A percentile compares a stretch with the other conserved stretches of the same genome.
These are phyloP conservation scores for Pythium brachiatum DNA, from an alignment of 352 stramenopile genomes.

Conservation along the genomic window DNA sequence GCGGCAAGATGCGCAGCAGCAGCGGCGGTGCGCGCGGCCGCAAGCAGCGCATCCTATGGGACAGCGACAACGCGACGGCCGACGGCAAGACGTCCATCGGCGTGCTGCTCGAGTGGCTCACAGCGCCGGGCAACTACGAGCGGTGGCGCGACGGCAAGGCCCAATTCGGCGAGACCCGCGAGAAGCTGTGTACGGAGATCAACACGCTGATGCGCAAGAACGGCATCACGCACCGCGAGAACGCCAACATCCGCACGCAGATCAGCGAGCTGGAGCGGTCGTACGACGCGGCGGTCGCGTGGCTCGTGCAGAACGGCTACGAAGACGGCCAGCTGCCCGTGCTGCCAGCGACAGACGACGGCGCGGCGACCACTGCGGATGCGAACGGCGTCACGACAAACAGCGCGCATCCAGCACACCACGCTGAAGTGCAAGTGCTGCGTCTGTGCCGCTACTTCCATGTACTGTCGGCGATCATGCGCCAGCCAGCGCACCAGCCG, in stretches of 20 bases:
- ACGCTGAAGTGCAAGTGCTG: slow-evolving; percentile 50
- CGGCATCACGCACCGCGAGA: slow-evolving; percentile 67
- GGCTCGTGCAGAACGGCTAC: slow-evolving; percentile 47
- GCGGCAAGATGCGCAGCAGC: slow-evolving; percentile 10
- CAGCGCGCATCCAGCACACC: slow-evolving; percentile 13
- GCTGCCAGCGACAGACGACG: slow-evolving; percentile 4
- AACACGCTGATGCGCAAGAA: slow-evolving; percentile 55
- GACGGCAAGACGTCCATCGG: slow-evolving; percentile 73
- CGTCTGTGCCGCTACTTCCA: slow-evolving; percentile 72
- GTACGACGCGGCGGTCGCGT: slow-evolving; percentile 51
- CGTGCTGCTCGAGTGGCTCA: slow-evolving; percentile 68
- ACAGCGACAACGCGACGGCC: slow-evolving; percentile 59
- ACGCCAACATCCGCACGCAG: slow-evolving; percentile 80
- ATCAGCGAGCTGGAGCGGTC: slow-evolving; percentile 73
- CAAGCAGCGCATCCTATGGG: slow-evolving; percentile 74
- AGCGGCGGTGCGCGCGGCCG: slow-evolving; percentile 26
- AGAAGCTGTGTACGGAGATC: slow-evolving; percentile 73
- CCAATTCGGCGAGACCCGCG: slow-evolving; percentile 64
- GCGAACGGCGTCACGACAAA: slow-evolving; percentile 20
- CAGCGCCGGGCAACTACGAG: slow-evolving; percentile 56
- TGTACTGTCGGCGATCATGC: slow-evolving; percentile 58
- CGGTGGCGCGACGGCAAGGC: slow-evolving; percentile 67
- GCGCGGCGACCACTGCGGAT: not conserved
- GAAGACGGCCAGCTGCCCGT: slow-evolving; percentile 29
- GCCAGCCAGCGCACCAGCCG: slow-evolving; percentile 31